Base-by-base conservation (phyloP, 441 rosid genomes). In the Eutrema salsugineum region DNA sequence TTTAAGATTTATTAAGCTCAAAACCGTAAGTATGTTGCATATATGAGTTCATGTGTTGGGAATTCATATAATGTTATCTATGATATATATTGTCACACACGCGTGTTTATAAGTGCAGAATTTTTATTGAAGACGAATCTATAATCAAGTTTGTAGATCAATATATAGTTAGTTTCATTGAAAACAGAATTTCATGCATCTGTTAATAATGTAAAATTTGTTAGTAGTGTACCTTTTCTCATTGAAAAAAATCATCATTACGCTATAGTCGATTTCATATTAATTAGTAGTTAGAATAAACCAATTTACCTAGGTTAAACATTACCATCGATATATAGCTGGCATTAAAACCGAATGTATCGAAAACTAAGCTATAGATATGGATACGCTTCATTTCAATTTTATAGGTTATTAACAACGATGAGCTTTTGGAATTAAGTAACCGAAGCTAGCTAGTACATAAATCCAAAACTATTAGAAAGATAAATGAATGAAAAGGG, bases 391-490 rank as follows among this genome's bases (percentile, higher is more conserved):
- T n/a, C n/a, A n/a, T n/a, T n/a, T n/a, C n/a, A n/a, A n/a, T n/a
- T n/a, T n/a, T n/a, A n/a, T n/a, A n/a, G n/a, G n/a, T n/a, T n/a
- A n/a, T n/a, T n/a, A n/a, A n/a, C n/a, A n/a, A n/a, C n/a, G n/a
- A n/a, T 58, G 44, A 11, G n/a, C 44, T 40, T 44, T 43, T 63
- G 12, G 30, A 63, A 44, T 30, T 44, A 28, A 63, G 12, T 17
- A 46, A 63, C 42, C 8, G 22, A 48, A 49, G 58, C 68, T 43
- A 49, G 58, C 68, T 43, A 12, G 64, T 42, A 60, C 50, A 24
- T 27, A n/a, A 42, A 44, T 62, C 11, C 51, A 44, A 44, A 62
- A 32, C 42, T 16, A 32, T 16, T 5, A 17, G 16, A 57, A 19
- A 39, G 10, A 35, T 35, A 54, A 15, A 54, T 2, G 32, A 54